Evolutionary conservation across 805 yeast genomes (phyloP).

Genomic region (Pichia californica): DNA sequence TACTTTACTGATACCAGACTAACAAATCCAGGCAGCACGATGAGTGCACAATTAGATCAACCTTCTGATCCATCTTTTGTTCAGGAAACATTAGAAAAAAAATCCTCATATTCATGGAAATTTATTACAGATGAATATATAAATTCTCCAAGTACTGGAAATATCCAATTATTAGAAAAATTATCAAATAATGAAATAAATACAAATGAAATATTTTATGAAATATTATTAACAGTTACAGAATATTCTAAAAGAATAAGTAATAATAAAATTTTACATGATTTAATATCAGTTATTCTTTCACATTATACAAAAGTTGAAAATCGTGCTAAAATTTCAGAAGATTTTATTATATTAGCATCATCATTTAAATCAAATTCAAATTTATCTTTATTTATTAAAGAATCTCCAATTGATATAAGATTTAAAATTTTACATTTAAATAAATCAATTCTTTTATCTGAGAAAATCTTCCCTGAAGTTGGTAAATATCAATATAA

Average conservation of each 20-base stretch:
- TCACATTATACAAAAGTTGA: slow-evolving; percentile 14
- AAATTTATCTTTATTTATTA: slow-evolving; percentile 19
- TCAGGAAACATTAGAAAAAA: too few relatives aligned
- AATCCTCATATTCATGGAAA: slow-evolving; percentile 9
- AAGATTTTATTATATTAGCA: slow-evolving; percentile 22
- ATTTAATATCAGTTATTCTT: slow-evolving; percentile 19
- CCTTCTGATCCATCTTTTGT: neutral
- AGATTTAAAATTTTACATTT: slow-evolving; percentile 25
- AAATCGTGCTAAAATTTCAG: slow-evolving; percentile 17
- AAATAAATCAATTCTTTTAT: slow-evolving; percentile 21
- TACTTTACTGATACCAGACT: too few relatives aligned
- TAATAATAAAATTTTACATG: slow-evolving; percentile 11
- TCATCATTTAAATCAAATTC: slow-evolving; percentile 21
- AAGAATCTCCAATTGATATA: slow-evolving; percentile 21
- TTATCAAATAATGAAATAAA: slow-evolving; percentile 10
- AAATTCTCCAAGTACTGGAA: neutral
- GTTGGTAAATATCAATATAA: slow-evolving; percentile 24
- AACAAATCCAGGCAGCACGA: too few relatives aligned
- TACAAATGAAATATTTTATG: slow-evolving; percentile 22
- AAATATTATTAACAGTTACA: slow-evolving; percentile 18
- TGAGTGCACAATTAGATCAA: too few relatives aligned
- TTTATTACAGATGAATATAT: slow-evolving; percentile 9
- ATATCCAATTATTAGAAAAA: slow-evolving; percentile 9
- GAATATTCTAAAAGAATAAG: slow-evolving; percentile 22
- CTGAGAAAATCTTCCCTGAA: slow-evolving; percentile 25